phyloP scores from a whole-genome alignment of 2,329 filamentous ascomycete genomes.

The Calonectria multiphialidica region DNA sequence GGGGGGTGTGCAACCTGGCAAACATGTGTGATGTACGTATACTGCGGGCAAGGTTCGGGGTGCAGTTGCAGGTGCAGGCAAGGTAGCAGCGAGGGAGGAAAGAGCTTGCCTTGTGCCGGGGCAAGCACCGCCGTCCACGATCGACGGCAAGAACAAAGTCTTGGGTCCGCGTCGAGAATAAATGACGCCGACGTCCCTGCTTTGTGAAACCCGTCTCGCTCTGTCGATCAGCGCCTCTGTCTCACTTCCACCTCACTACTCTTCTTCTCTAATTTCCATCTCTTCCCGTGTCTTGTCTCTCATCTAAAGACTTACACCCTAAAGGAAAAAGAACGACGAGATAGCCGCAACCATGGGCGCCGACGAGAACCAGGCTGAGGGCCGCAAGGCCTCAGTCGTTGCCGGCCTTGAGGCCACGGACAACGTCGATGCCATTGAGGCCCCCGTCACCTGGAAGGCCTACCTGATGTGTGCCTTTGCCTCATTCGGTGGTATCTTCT shows the following conservation, averaged over 20 bases:
- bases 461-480: slow-evolving; percentile 79
- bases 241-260: slow-evolving; percentile 2
- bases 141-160: not conserved
- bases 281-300: slow-evolving; percentile 12
- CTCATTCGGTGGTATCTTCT: slow-evolving; percentile 80
- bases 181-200: slow-evolving; percentile 23
- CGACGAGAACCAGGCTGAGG: slow-evolving; percentile 34
- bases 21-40: not conserved
- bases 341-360: slow-evolving; percentile 38
- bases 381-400: slow-evolving; percentile 43
- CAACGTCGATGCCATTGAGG: slow-evolving; percentile 73
- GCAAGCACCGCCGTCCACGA: slow-evolving; percentile 1
- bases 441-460: slow-evolving; percentile 76
- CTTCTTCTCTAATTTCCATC: not conserved
- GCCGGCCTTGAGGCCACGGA: slow-evolving; percentile 54
- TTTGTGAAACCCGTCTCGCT: slow-evolving; percentile 16
- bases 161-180: slow-evolving; percentile 20
- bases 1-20: not conserved
- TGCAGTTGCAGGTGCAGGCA: not conserved
- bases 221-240: slow-evolving; percentile 22
- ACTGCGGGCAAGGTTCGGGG: not conserved
- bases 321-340: slow-evolving; percentile 1
- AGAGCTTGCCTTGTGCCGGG: not conserved
- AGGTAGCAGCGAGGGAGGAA: not conserved
- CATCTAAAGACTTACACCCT: not conserved